These are phyloP conservation scores for Debaryomyces singareniensis DNA, from an alignment of 1,139 yeast genomes.

Conservation along the genomic window DNA sequence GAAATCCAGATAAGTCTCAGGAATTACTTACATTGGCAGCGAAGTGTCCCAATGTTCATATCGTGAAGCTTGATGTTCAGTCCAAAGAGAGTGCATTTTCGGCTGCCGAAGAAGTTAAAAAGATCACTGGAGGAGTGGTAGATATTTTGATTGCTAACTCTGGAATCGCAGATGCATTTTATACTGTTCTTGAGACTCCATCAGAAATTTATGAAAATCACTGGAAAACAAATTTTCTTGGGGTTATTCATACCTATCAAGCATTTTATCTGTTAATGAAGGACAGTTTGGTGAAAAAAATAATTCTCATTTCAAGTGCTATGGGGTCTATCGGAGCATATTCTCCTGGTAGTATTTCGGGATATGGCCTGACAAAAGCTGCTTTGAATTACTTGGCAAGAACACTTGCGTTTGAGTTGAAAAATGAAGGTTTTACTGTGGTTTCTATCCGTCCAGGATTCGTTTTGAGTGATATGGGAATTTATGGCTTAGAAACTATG, in stretches of 20 bases:
- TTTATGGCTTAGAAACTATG: slow-evolving; percentile 1
- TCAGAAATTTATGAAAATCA: slow-evolving; percentile 13
- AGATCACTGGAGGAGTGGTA: slow-evolving; percentile 9
- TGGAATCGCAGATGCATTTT: slow-evolving; percentile 7
- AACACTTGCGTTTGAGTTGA: slow-evolving; percentile 15
- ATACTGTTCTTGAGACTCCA: slow-evolving; percentile 5
- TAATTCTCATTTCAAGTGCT: slow-evolving; percentile 18
- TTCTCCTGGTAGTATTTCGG: slow-evolving; percentile 10
- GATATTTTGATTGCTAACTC: slow-evolving; percentile 15
- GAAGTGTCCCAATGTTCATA: slow-evolving; percentile 3
- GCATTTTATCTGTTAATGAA: slow-evolving; percentile 17
- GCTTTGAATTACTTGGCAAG: slow-evolving; percentile 18
- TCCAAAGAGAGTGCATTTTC: slow-evolving; percentile 2
- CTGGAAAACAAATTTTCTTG: slow-evolving; percentile 21
- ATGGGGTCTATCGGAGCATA: slow-evolving; percentile 15
- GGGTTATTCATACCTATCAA: slow-evolving; percentile 22
- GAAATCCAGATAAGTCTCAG: slow-evolving; percentile 10
- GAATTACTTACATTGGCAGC: slow-evolving; percentile 8
- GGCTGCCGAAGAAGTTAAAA: slow-evolving; percentile 8
- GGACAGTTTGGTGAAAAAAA: slow-evolving; percentile 14
- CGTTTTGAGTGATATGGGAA: slow-evolving; percentile 20
- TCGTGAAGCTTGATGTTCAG: slow-evolving; percentile 3
- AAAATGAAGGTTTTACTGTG: slow-evolving; percentile 16
- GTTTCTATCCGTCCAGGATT: slow-evolving; percentile 26
- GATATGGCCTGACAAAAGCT: slow-evolving; percentile 25